Evolutionary conservation across 352 stramenopile genomes (phyloP).

Genomic region (Globisporangium radiosum): DNA sequence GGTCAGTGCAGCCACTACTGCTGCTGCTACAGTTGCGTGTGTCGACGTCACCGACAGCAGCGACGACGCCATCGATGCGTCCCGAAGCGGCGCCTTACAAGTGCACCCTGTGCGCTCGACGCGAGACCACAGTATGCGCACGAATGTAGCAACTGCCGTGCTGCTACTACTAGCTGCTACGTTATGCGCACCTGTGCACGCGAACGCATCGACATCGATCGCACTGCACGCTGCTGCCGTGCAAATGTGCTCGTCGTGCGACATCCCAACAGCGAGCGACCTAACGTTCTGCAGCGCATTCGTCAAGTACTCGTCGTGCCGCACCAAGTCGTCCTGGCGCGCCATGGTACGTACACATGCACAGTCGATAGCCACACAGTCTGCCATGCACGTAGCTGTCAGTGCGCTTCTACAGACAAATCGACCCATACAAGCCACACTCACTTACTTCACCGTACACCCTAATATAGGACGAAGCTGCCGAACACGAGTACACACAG

Average conservation of each 20-base stretch:
- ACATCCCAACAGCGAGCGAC: conserved; percentile 31
- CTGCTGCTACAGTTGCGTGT: too few species aligned
- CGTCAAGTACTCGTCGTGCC: conserved; percentile 52
- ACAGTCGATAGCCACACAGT: neutral
- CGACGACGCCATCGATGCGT: too few species aligned
- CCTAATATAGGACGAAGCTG: conserved; percentile 28
- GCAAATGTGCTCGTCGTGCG: conserved; percentile 36
- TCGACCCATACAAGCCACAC: neutral
- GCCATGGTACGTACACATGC: conserved; percentile 27
- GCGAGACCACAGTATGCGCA: too few species aligned
- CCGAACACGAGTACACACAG: conserved; percentile 23
- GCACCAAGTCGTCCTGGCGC: conserved; percentile 34
- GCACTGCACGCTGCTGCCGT: conserved; percentile 9
- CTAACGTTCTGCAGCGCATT: conserved; percentile 54
- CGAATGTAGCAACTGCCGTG: too few species aligned
- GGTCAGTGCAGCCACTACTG: too few species aligned
- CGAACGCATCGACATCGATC: neutral
- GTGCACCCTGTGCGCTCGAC: too few species aligned
- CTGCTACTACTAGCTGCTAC: too few species aligned
- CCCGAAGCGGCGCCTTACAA: too few species aligned
- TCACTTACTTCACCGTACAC: neutral
- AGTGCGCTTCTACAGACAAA: too few species aligned
- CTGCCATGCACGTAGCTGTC: too few species aligned
- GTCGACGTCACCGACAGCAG: too few species aligned
- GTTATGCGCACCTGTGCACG: too few species aligned